Percentiles rank a stretch among this genome's conserved stretches.
Evolutionary conservation across 441 rosid species (phyloP).

Genomic region (Erodium moschatum): DNA sequence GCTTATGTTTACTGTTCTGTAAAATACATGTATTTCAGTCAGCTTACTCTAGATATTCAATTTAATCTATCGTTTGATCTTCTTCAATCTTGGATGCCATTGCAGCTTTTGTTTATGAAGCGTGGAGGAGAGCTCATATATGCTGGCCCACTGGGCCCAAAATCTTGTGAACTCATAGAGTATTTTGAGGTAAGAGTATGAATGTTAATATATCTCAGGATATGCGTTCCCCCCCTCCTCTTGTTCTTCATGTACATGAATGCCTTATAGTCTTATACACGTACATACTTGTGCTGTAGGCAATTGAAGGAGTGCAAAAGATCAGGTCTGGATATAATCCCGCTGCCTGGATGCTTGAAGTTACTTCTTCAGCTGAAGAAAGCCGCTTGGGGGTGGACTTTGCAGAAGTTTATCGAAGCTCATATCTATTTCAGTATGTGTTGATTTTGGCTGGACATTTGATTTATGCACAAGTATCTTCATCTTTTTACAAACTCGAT

Average conservation of each 20-base stretch:
- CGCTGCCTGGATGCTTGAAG: conserved; percentile 90
- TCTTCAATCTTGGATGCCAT: neutral
- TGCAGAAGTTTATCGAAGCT: conserved; percentile 46
- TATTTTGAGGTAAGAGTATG: conserved; percentile 55
- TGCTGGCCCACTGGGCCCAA: conserved; percentile 66
- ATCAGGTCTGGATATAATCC: conserved; percentile 75
- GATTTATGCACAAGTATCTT: neutral
- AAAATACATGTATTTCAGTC: neutral
- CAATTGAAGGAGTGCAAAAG: conserved; percentile 44
- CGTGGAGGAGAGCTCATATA: conserved; percentile 76
- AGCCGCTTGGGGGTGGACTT: conserved; percentile 49
- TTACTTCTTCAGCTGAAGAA: conserved; percentile 50
- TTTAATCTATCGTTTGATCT: neutral
- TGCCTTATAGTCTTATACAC: neutral
- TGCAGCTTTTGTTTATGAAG: conserved; percentile 61
- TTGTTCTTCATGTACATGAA: neutral
- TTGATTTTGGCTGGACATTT: neutral
- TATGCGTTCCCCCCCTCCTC: no score
- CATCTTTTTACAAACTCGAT: neutral
- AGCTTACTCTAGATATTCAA: neutral
- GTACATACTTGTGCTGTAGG: conserved; percentile 25
- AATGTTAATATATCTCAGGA: neutral
- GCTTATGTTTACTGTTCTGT: neutral
- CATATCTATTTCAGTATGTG: conserved; percentile 53
- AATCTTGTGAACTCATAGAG: conserved; percentile 44